Conservation (phyloP, 2,329 filamentous ascomycete species). For the Aspergillus ochraceus region DNA sequence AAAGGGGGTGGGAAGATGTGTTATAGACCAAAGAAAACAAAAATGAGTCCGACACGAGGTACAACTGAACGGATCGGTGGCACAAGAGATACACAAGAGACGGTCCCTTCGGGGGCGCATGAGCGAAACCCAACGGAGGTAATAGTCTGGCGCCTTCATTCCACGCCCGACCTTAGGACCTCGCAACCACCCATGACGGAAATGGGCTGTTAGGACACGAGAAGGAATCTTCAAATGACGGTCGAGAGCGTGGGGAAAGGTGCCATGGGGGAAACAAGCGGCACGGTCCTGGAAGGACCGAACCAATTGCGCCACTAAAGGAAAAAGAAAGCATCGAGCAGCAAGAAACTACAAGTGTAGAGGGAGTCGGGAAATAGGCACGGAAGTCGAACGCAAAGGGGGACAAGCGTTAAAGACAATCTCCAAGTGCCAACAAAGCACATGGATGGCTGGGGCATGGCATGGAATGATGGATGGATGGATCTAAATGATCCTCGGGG, state of each 20-base stretch:
- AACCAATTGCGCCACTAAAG: not conserved
- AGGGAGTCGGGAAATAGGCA: not conserved
- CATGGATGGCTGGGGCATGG: not conserved
- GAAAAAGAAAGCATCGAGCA: not conserved
- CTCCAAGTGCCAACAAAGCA: not conserved
- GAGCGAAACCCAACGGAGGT: not conserved
- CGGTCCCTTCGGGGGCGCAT: conserved; percentile 2
- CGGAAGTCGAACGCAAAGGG: not conserved
- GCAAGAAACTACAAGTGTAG: not conserved
- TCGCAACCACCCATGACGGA: conserved; percentile 5
- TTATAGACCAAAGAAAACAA: not conserved
- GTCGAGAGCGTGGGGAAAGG: conserved; percentile 15
- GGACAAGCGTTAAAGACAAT: not conserved
- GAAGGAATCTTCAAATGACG: not conserved
- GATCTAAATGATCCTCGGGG: not conserved
- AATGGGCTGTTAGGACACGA: conserved; percentile 8
- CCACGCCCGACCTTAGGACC: conserved; percentile 7
- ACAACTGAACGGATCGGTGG: conserved; percentile 1
- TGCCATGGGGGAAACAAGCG: conserved; percentile 7
- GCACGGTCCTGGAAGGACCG: not conserved
- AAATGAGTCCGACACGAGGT: not conserved
- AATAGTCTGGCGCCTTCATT: conserved; percentile 7
- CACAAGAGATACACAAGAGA: conserved; percentile 16
- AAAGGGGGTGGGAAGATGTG: not conserved
- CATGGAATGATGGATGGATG: not conserved